These are phyloP conservation scores for Colletotrichum musae DNA, from an alignment of 2,329 filamentous ascomycete species.

Conservation along the genomic window DNA sequence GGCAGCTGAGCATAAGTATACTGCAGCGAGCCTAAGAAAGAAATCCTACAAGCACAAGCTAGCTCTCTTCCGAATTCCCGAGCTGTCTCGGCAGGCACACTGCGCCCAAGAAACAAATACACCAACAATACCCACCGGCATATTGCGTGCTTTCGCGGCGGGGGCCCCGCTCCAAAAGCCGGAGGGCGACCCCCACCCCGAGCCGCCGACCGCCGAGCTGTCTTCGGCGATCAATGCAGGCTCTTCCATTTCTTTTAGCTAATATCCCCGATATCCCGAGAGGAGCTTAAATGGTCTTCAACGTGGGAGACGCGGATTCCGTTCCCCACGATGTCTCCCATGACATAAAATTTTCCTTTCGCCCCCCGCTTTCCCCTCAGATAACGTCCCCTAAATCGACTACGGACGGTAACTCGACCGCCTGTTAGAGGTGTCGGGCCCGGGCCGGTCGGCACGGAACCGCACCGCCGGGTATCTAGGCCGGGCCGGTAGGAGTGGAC, in stretches of 20 bases:
- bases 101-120: too few species aligned
- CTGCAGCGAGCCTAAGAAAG: too few species aligned
- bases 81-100: too few species aligned
- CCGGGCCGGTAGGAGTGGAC: constrained; percentile 14
- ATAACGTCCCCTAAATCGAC: neutral
- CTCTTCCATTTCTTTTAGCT: constrained; percentile 25
- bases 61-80: too few species aligned
- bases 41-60: too few species aligned
- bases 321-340: neutral
- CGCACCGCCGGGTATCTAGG: neutral
- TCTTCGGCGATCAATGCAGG: constrained; percentile 24
- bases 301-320: constrained; percentile 5
- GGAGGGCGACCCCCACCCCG: constrained; percentile 38
- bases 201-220: constrained; percentile 32
- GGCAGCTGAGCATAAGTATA: too few species aligned
- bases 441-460: constrained; percentile 20
- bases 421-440: neutral
- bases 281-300: constrained; percentile 7
- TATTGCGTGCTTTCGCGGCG: neutral
- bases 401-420: neutral
- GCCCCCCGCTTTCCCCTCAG: neutral
- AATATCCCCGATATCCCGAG: constrained; percentile 34
- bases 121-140: too few species aligned
- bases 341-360: neutral
- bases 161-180: constrained; percentile 27